These are phyloP conservation scores for Trypanosoma theileri DNA, from an alignment of 208 protist genomes.

Conservation along the genomic window DNA sequence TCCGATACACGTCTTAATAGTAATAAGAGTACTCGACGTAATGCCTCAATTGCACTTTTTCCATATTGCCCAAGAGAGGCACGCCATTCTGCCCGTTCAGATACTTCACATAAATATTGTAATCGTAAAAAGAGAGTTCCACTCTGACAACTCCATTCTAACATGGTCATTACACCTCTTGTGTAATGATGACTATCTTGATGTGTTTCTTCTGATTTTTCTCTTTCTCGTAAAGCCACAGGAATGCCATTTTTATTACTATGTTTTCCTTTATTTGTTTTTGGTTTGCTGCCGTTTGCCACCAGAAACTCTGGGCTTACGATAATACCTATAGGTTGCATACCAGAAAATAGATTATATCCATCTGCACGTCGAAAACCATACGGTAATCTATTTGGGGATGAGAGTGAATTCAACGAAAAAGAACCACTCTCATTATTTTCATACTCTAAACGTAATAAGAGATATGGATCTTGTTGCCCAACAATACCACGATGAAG, in stretches of 20 bases:
- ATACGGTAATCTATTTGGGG: slow-evolving; percentile 3
- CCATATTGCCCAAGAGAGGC: slow-evolving; percentile 76
- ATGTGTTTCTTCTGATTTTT: neutral
- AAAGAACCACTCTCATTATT: neutral
- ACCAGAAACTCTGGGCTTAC: slow-evolving; percentile 22
- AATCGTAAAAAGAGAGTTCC: slow-evolving; percentile 76
- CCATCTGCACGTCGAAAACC: neutral
- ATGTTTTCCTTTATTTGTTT: neutral
- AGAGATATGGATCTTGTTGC: slow-evolving; percentile 56
- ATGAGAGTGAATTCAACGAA: neutral
- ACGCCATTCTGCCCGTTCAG: slow-evolving; percentile 35
- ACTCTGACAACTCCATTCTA: slow-evolving; percentile 65
- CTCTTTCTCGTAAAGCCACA: neutral
- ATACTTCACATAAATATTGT: slow-evolving; percentile 46
- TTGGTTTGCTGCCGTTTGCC: neutral
- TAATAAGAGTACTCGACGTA: slow-evolving; percentile 40
- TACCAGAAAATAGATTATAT: neutral
- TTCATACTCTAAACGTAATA: slow-evolving; percentile 31
- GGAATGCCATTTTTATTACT: neutral
- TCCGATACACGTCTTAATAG: slow-evolving; percentile 52
- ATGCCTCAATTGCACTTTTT: slow-evolving; percentile 52
- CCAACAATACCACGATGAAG: slow-evolving; percentile 70
- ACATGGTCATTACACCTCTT: slow-evolving; percentile 40
- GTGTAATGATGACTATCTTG: slow-evolving; percentile 4
- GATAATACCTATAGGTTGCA: slow-evolving; percentile 7